These are phyloP conservation scores for Rhododendron vialii DNA, from an alignment of 148 eudicot genomes.

Conservation along the genomic window DNA sequence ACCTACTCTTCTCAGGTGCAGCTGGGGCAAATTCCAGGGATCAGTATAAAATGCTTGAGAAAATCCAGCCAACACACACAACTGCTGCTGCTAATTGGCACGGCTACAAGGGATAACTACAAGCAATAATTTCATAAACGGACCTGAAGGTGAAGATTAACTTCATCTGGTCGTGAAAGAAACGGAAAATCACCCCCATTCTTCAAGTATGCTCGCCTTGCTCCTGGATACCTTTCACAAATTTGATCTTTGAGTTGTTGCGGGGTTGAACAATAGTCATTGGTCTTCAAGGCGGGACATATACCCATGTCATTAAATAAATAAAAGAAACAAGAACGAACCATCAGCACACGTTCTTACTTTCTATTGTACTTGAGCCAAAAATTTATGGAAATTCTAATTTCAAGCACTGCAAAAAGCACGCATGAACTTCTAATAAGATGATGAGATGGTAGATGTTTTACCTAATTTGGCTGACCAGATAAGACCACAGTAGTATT, in stretches of 20 bases:
- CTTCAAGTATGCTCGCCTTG: slow-evolving; percentile 80
- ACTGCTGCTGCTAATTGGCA: background rate
- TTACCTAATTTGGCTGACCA: background rate
- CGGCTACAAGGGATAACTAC: background rate
- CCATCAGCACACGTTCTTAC: background rate
- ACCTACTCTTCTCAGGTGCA: slow-evolving; percentile 90
- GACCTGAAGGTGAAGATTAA: slow-evolving; percentile 98
- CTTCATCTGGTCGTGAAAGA: slow-evolving; percentile 93
- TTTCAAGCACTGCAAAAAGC: background rate
- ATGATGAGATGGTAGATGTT: background rate
- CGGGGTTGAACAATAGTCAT: slow-evolving; percentile 79
- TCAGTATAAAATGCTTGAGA: slow-evolving; percentile 9
- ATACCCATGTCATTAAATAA: background rate
- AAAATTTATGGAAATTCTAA: background rate
- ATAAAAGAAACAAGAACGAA: background rate
- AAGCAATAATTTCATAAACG: background rate
- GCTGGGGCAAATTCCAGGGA: slow-evolving; percentile 38
- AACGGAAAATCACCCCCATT: slow-evolving; percentile 96
- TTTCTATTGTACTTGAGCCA: background rate
- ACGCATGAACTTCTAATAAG: background rate
- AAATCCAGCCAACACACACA: background rate
- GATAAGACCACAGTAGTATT: background rate
- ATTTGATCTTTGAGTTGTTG: slow-evolving; percentile 89
- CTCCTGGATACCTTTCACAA: slow-evolving; percentile 80
- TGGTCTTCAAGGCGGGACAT: slow-evolving; percentile 46